Evolutionary conservation across 2,329 filamentous ascomycete species (phyloP).

Genomic region (Tympanopsis confertula): DNA sequence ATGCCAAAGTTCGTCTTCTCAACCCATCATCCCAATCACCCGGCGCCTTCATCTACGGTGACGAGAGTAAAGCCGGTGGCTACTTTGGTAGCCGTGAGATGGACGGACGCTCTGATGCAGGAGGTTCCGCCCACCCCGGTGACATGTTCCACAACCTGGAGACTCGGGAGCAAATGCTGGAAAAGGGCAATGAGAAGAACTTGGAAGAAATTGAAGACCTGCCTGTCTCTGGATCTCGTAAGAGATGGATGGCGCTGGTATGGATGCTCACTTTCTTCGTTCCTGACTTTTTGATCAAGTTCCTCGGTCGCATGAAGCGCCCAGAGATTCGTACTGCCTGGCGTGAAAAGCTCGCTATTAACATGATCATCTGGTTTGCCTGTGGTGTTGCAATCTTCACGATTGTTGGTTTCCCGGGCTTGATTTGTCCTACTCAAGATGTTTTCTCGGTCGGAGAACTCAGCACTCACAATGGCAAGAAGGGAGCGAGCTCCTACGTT

Average conservation of each 20-base stretch:
- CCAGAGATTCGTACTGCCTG: conserved; percentile 88
- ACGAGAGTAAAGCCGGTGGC: conserved; percentile 68
- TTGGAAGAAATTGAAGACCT: conserved; percentile 84
- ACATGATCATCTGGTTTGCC: conserved; percentile 87
- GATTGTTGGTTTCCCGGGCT: conserved; percentile 72
- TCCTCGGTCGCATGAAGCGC: conserved; percentile 72
- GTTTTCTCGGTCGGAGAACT: conserved; percentile 76
- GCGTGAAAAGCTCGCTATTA: conserved; percentile 96
- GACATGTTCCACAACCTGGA: conserved; percentile 98
- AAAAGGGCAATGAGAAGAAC: conserved; percentile 84
- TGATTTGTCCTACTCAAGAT: conserved; percentile 86
- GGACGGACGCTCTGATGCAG: conserved; percentile 82
- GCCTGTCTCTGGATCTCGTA: conserved; percentile 65
- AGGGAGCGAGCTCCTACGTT: conserved; percentile 51
- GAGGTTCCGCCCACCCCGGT: conserved; percentile 71
- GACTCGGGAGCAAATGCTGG: conserved; percentile 84
- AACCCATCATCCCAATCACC: conserved; percentile 36
- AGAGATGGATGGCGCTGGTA: conserved; percentile 80
- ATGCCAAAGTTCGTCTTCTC: conserved; percentile 48
- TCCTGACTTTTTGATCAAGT: conserved; percentile 71
- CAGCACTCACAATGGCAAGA: conserved; percentile 60
- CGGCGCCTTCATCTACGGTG: conserved; percentile 46
- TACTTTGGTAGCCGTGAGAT: conserved; percentile 65
- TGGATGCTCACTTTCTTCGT: conserved; percentile 77
- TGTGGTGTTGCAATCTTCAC: conserved; percentile 75